Base-by-base conservation (phyloP, 805 yeast genomes). In the Myxozyma sirexii region DNA sequence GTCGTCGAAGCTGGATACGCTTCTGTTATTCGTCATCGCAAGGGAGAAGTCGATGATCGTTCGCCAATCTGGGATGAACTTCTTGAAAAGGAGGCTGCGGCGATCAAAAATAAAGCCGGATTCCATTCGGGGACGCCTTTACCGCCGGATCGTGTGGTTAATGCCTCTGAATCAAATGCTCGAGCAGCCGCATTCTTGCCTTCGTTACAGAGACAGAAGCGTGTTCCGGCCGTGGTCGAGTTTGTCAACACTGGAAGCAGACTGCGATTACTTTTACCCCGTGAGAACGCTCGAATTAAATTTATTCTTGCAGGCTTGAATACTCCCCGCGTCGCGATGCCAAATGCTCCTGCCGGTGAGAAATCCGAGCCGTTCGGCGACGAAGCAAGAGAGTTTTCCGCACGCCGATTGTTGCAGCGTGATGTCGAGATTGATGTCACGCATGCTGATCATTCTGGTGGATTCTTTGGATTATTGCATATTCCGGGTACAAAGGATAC, bases 41-140 rank as follows among this genome's bases (percentile, higher is more conserved):
- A 85, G 73, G 89, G 86, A 59, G 88, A 86, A 47, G 75, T 79
- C 12, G 79, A 79, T 41, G 89, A 85, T 68, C 80, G 89, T 66
- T 84, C 94, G 1, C 80, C 84, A 33, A 81, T 84, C 67, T 89
- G 96, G 93, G 96, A 90, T 70, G 79, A 79, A 50, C 78, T 90
- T 57, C 74, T 87, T 46, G 96, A 88, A 69, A 77, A 84, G 50
- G 96, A 90, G 71, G 77, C 79, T 43, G 77, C 77, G 43, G 87
- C 92, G 15, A 77, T 75, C 60, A 80, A 79, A 56, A 74, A 74
- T 24, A 82, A 85, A 65, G 76, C 76, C 47, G 96, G 96, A 21
- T 77, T 90, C 43, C 84, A 80, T 70, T 80, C 77, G 59, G 79
- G 81, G 27, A 84, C 84, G 68, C 79, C 82, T 54, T 83, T 84